phyloP scores from a whole-genome alignment of 2,329 filamentous ascomycete genomes.

The Tympanopsis confertula region DNA sequence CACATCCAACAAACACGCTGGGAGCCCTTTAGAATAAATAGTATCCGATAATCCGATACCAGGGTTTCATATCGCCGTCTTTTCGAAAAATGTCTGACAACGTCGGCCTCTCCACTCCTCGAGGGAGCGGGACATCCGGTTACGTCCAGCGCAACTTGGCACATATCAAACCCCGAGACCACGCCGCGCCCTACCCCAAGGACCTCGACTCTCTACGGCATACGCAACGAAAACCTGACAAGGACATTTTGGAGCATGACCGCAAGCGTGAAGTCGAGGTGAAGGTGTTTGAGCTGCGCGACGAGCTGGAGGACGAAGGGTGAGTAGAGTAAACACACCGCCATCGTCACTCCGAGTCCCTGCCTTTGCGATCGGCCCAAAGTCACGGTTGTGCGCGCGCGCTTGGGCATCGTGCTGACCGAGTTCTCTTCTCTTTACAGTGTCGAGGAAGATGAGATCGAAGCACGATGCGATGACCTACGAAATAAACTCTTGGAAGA shows the following conservation, averaged over 20 bases:
- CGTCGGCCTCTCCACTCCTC: constrained; percentile 86
- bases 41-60: no score
- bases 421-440: constrained; percentile 23
- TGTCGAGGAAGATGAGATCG: constrained; percentile 82
- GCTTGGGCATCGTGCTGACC: no score
- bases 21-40: no score
- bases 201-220: constrained; percentile 61
- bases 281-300: constrained; percentile 80
- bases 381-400: background rate
- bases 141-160: constrained; percentile 96
- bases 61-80: no score
- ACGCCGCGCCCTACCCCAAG: constrained; percentile 62
- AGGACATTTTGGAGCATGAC: constrained; percentile 88
- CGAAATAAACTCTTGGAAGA: constrained; percentile 50
- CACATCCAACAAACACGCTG: no score
- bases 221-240: constrained; percentile 72
- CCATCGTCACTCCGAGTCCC: background rate
- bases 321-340: constrained; percentile 23
- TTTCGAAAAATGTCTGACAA: constrained; percentile 99
- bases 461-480: constrained; percentile 57
- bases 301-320: constrained; percentile 85
- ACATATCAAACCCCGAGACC: constrained; percentile 74
- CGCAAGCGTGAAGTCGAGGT: constrained; percentile 84
- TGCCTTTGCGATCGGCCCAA: background rate
- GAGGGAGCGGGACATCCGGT: constrained; percentile 89